phyloP scores from a whole-genome alignment of 2,329 filamentous ascomycete genomes.

The Westerdykella ornata region DNA sequence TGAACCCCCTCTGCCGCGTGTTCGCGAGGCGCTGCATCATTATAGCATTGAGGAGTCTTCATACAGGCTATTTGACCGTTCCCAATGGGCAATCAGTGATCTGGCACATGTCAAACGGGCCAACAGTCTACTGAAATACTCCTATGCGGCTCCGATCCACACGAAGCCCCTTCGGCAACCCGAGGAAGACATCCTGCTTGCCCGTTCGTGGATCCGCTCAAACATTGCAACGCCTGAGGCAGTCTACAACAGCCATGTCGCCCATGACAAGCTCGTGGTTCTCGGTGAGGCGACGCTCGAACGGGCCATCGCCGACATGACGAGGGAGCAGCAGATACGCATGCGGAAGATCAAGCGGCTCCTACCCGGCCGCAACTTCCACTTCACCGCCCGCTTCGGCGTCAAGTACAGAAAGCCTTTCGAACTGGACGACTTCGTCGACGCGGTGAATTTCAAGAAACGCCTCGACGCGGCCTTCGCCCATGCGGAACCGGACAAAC shows the following conservation, averaged over 20 bases:
- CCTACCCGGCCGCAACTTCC: slow-evolving; percentile 54
- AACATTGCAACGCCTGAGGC: slow-evolving; percentile 39
- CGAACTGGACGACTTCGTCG: slow-evolving; percentile 33
- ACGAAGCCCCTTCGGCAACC: slow-evolving; percentile 8
- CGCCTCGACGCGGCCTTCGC: slow-evolving; percentile 53
- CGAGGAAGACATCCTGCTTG: slow-evolving; percentile 9
- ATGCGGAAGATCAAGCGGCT: slow-evolving; percentile 54
- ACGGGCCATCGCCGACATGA: slow-evolving; percentile 51
- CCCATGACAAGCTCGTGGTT: slow-evolving; percentile 36
- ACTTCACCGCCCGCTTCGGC: slow-evolving; percentile 55
- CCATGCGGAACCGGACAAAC: slow-evolving; percentile 12
- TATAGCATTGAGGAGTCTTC: slow-evolving; percentile 25
- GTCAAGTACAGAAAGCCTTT: slow-evolving; percentile 53
- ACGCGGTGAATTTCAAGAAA: slow-evolving; percentile 55
- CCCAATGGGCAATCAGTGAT: slow-evolving; percentile 20
- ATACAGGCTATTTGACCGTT: slow-evolving; percentile 20
- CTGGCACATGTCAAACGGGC: slow-evolving; percentile 20
- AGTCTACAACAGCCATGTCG: slow-evolving; percentile 36
- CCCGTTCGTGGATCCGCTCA: slow-evolving; percentile 44
- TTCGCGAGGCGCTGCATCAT: slow-evolving; percentile 14
- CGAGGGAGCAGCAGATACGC: slow-evolving; percentile 50
- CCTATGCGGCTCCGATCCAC: slow-evolving; percentile 23
- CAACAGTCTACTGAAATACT: slow-evolving; percentile 19
- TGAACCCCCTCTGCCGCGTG: slow-evolving; percentile 19
- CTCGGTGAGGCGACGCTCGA: slow-evolving; percentile 32